phyloP scores from a whole-genome alignment of 1,284 basidiomycete genomes.

The Boletellus dicymbophilus region DNA sequence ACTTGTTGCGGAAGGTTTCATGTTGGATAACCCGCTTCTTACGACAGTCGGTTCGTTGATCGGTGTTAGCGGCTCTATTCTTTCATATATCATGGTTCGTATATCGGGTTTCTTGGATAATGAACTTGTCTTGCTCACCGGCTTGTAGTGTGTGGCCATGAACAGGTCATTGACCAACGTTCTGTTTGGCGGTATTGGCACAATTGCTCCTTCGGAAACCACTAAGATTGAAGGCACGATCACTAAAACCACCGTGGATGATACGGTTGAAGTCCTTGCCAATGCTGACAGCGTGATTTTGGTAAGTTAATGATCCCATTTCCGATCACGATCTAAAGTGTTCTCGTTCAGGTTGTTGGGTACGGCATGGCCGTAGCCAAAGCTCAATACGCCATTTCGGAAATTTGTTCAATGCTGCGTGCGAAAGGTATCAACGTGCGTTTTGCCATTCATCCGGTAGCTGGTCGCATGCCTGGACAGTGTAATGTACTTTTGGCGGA shows the following conservation, averaged over 20 bases:
- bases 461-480: constrained; percentile 82
- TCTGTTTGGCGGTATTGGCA: constrained; percentile 76
- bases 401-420: constrained; percentile 72
- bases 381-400: constrained; percentile 84
- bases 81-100: constrained; percentile 86
- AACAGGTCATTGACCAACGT: constrained; percentile 80
- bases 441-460: constrained; percentile 67
- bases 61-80: constrained; percentile 85
- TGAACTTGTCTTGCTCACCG: constrained; percentile 9
- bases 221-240: constrained; percentile 82
- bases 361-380: constrained; percentile 91
- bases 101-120: constrained; percentile 10
- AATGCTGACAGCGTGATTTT: constrained; percentile 85
- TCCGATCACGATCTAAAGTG: constrained; percentile 2
- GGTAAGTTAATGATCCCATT: constrained; percentile 38
- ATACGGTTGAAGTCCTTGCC: constrained; percentile 72
- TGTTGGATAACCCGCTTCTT: constrained; percentile 83
- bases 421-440: constrained; percentile 75
- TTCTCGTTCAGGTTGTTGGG: constrained; percentile 67
- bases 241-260: constrained; percentile 75
- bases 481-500: constrained; percentile 87
- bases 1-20: constrained; percentile 90
- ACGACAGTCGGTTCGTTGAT: constrained; percentile 83
- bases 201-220: constrained; percentile 51
- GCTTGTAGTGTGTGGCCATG: constrained; percentile 80